Evolutionary conservation across 192 early-diverging fungal species (phyloP).

Genomic region (Linnemannia zychae): DNA sequence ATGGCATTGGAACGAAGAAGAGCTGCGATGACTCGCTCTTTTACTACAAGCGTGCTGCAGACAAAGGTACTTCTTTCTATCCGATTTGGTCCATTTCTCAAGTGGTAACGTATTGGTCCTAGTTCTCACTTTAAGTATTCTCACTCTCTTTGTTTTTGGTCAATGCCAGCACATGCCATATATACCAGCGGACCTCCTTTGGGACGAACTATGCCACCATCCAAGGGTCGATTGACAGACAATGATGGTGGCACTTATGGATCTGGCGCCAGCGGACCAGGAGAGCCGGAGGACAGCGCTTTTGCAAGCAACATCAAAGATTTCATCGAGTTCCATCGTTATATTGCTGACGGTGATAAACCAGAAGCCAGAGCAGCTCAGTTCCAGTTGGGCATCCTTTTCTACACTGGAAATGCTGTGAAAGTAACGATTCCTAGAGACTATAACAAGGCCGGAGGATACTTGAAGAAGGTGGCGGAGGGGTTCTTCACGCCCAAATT

Average conservation of each 20-base stretch:
- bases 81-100: too few species aligned
- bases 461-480: slow-evolving; percentile 69
- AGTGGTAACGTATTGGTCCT: not conserved
- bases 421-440: slow-evolving; percentile 62
- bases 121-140: not conserved
- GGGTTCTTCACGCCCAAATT: slow-evolving; percentile 58
- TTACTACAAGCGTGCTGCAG: slow-evolving; percentile 87
- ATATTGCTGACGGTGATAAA: slow-evolving; percentile 75
- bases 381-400: slow-evolving; percentile 82
- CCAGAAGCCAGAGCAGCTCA: slow-evolving; percentile 64
- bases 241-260: slow-evolving; percentile 90
- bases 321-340: slow-evolving; percentile 80
- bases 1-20: slow-evolving; percentile 85
- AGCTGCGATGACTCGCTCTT: slow-evolving; percentile 82
- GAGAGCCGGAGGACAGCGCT: slow-evolving; percentile 18
- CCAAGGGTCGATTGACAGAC: slow-evolving; percentile 79
- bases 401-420: slow-evolving; percentile 79
- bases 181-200: slow-evolving; percentile 84
- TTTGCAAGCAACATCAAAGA: slow-evolving; percentile 72
- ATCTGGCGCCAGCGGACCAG: slow-evolving; percentile 75
- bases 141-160: not conserved
- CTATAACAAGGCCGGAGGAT: slow-evolving; percentile 72
- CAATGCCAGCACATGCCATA: slow-evolving; percentile 70
- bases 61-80: slow-evolving; percentile 67
- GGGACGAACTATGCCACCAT: slow-evolving; percentile 78